phyloP scores from a whole-genome alignment of 352 stramenopile genomes.

The Elongisporangium prolatum region DNA sequence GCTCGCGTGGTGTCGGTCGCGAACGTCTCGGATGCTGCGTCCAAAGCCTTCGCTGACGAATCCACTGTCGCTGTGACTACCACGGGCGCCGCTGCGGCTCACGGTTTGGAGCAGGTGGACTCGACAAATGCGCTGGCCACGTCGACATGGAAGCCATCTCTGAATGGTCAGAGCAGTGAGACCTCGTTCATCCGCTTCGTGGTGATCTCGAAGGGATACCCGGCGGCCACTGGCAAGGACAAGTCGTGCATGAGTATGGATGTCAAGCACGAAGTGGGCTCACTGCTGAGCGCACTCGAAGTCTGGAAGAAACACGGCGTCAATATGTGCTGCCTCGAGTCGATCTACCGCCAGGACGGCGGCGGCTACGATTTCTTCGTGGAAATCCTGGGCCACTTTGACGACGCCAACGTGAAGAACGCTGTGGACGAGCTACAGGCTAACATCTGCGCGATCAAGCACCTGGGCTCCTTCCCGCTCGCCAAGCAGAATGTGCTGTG shows the following conservation, averaged over 20 bases:
- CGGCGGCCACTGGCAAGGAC: conserved; percentile 63
- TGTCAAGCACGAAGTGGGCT: conserved; percentile 86
- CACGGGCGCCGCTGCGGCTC: conserved; percentile 28
- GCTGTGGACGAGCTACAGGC: conserved; percentile 52
- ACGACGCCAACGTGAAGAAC: conserved; percentile 54
- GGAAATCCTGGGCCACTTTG: conserved; percentile 72
- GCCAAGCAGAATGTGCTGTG: conserved; percentile 43
- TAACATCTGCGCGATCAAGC: conserved; percentile 58
- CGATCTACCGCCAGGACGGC: conserved; percentile 71
- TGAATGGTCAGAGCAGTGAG: conserved; percentile 7
- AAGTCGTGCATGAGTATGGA: conserved; percentile 84
- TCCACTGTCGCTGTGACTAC: conserved; percentile 56
- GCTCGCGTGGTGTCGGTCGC: conserved; percentile 57
- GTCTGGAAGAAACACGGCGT: conserved; percentile 80
- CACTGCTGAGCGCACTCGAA: conserved; percentile 66
- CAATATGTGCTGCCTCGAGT: conserved; percentile 84
- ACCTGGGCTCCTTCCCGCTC: conserved; percentile 78
- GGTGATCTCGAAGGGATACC: conserved; percentile 62
- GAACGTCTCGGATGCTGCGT: conserved; percentile 61
- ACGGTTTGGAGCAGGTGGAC: conserved; percentile 46
- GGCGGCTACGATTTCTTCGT: conserved; percentile 85
- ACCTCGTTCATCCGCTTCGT: conserved; percentile 71
- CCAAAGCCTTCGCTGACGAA: conserved; percentile 27
- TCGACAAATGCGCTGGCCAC: conserved; percentile 41
- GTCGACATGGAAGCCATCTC: conserved; percentile 27